Percentiles rank a stretch among this genome's conserved stretches.
These are phyloP conservation scores for Pestalotiopsis sp. DNA, from an alignment of 2,329 filamentous ascomycete species.

Conservation along the genomic window DNA sequence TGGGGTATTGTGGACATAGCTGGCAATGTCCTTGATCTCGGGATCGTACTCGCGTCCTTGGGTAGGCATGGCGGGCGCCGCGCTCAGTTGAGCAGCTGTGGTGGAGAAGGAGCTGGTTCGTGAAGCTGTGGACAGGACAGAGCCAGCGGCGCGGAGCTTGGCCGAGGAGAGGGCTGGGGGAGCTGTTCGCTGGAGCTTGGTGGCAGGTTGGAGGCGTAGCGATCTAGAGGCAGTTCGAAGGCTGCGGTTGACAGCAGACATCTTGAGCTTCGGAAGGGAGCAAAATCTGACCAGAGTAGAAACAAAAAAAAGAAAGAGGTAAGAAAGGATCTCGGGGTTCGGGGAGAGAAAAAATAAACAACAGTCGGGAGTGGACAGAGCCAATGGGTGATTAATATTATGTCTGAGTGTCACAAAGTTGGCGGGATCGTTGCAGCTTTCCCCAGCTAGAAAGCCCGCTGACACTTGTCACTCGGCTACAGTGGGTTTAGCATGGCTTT, in stretches of 20 bases:
- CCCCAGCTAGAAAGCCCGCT: background rate
- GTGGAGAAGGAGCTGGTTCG: slow-evolving; percentile 50
- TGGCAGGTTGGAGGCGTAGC: slow-evolving; percentile 47
- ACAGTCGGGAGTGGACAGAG: background rate
- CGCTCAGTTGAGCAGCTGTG: slow-evolving; percentile 47
- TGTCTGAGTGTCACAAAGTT: background rate
- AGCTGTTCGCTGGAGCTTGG: slow-evolving; percentile 34
- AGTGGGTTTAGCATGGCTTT: slow-evolving; percentile 6
- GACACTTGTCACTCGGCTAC: slow-evolving; percentile 6
- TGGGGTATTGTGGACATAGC: slow-evolving; percentile 90
- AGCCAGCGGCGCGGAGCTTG: slow-evolving; percentile 17
- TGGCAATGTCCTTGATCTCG: slow-evolving; percentile 93
- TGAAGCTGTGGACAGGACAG: slow-evolving; percentile 36
- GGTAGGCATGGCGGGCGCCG: slow-evolving; percentile 53
- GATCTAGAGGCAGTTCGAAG: slow-evolving; percentile 58
- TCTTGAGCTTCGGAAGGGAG: slow-evolving; percentile 24
- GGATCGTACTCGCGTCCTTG: slow-evolving; percentile 74
- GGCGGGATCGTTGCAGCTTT: background rate
- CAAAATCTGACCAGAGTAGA: background rate
- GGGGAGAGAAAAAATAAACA: background rate
- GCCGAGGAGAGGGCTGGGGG: slow-evolving; percentile 36
- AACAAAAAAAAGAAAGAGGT: background rate
- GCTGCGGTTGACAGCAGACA: slow-evolving; percentile 59
- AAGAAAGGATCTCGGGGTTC: background rate
- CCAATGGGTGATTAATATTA: background rate